These are phyloP conservation scores for Colletotrichum sp. DNA, from an alignment of 2,329 filamentous ascomycete genomes.

Conservation along the genomic window DNA sequence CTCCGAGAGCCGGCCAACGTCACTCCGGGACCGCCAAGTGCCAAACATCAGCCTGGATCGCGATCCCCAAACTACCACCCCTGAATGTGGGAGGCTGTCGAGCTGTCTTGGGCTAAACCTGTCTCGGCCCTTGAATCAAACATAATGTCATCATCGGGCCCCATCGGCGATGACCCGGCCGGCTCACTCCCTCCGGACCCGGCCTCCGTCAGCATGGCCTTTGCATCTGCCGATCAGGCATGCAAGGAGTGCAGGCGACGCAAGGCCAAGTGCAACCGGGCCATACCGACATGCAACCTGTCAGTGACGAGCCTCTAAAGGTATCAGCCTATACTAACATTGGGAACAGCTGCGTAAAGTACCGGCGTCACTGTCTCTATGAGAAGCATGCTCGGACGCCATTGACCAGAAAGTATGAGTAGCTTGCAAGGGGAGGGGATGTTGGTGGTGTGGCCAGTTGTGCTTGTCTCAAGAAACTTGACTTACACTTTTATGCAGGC, in stretches of 20 bases:
- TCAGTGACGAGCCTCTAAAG: slow-evolving; percentile 34
- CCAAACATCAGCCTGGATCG: background rate
- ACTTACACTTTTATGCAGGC: slow-evolving; percentile 25
- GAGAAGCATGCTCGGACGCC: slow-evolving; percentile 53
- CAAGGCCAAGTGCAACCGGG: slow-evolving; percentile 43
- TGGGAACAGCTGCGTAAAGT: slow-evolving; percentile 37
- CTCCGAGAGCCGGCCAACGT: background rate
- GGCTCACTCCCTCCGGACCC: background rate
- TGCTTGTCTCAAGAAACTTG: background rate
- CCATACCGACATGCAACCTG: slow-evolving; percentile 40
- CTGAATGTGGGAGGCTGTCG: background rate
- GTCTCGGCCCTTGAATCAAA: background rate
- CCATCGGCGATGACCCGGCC: background rate
- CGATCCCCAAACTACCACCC: background rate
- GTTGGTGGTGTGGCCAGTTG: background rate
- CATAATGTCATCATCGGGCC: background rate
- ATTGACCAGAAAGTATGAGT: slow-evolving; percentile 46
- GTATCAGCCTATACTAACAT: background rate
- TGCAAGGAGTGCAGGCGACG: slow-evolving; percentile 45
- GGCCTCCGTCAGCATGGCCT: slow-evolving; percentile 13
- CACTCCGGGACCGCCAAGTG: background rate
- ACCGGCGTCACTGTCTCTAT: slow-evolving; percentile 51
- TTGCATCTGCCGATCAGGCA: slow-evolving; percentile 36
- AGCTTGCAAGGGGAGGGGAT: background rate
- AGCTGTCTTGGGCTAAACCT: background rate